phyloP scores from a whole-genome alignment of 2,329 filamentous ascomycete species.

The Clonostachys chloroleuca region DNA sequence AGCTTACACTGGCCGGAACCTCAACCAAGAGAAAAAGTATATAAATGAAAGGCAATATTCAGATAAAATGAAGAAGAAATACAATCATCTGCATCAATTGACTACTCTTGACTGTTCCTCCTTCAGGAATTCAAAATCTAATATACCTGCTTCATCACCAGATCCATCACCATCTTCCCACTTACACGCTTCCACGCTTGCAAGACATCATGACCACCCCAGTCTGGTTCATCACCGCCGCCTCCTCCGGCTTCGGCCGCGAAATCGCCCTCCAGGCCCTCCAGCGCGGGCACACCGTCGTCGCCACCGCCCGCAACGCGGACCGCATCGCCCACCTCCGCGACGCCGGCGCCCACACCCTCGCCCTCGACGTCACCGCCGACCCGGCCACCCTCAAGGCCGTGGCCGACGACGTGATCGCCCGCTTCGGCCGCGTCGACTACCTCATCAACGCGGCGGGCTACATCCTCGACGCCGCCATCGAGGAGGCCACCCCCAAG shows the following conservation, averaged over 20 bases:
- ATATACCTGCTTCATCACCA: no score
- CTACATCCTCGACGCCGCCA: conserved; percentile 33
- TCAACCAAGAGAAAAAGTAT: no score
- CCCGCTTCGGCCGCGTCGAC: conserved; percentile 31
- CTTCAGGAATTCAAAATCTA: no score
- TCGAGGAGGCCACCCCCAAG: conserved; percentile 30
- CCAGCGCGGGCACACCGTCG: conserved; percentile 38
- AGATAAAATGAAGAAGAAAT: no score
- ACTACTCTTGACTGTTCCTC: no score
- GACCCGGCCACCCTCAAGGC: conserved; percentile 25
- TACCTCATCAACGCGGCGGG: conserved; percentile 44
- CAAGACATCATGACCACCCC: conserved; percentile 8
- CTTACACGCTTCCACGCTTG: background rate
- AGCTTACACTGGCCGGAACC: no score
- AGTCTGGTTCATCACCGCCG: conserved; percentile 50
- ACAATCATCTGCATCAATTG: no score
- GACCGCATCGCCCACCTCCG: conserved; percentile 33
- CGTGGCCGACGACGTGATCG: conserved; percentile 22
- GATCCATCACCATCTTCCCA: no score
- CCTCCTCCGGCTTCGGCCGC: conserved; percentile 45
- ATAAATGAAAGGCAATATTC: no score
- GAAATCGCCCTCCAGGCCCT: conserved; percentile 37
- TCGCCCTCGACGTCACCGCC: conserved; percentile 42
- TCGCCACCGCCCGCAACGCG: conserved; percentile 42
- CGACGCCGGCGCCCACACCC: conserved; percentile 31